These are phyloP conservation scores for Russula emetica DNA, from an alignment of 768 basidiomycete species.

Conservation along the genomic window DNA sequence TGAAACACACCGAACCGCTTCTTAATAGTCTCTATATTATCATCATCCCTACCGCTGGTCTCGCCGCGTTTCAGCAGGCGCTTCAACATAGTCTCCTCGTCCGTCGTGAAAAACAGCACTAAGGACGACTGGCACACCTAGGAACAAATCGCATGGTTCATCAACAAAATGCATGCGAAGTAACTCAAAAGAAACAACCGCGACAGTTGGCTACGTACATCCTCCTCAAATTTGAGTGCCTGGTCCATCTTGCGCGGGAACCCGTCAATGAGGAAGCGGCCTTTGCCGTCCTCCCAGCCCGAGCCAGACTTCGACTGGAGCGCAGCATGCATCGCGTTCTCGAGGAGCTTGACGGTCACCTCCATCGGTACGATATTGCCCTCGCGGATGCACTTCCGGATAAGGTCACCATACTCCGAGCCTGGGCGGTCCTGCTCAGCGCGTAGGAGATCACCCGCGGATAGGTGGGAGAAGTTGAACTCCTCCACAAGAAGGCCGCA, in stretches of 20 bases:
- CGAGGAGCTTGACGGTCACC: conserved; percentile 91
- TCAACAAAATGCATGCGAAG: neutral
- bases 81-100: conserved; percentile 80
- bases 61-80: conserved; percentile 87
- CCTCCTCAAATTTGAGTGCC: conserved; percentile 83
- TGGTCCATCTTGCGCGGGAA: conserved; percentile 99
- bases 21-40: conserved; percentile 89
- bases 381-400: conserved; percentile 83
- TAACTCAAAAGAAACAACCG: neutral
- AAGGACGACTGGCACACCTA: conserved; percentile 78
- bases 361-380: conserved; percentile 95
- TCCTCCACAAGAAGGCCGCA: conserved; percentile 79
- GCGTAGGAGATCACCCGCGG: conserved; percentile 96
- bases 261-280: conserved; percentile 93
- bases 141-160: neutral
- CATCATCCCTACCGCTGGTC: conserved; percentile 94
- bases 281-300: conserved; percentile 66
- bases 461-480: conserved; percentile 88
- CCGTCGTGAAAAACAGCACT: conserved; percentile 83
- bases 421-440: conserved; percentile 88
- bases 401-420: conserved; percentile 78
- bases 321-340: conserved; percentile 80
- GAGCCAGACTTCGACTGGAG: conserved; percentile 44
- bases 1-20: conserved; percentile 83
- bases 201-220: conserved; percentile 44